Evolutionary conservation across 208 protist species (phyloP).

Genomic region (Leishmania gerbilli): DNA sequence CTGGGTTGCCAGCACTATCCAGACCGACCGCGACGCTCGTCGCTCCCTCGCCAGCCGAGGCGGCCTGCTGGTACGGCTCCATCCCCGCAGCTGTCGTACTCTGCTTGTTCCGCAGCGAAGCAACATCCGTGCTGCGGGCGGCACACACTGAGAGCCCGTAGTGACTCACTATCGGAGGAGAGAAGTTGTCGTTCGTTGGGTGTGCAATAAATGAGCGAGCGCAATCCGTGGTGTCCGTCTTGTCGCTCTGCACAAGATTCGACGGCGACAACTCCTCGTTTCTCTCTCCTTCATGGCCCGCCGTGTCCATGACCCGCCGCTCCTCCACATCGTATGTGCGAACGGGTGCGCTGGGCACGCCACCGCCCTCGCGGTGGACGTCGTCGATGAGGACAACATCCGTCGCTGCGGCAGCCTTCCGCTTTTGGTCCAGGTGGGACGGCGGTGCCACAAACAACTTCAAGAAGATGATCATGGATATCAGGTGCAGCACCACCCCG

Average conservation of each 20-base stretch:
- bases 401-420: conserved; percentile 1
- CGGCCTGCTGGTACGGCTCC: neutral
- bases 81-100: neutral
- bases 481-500: conserved; percentile 51
- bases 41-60: neutral
- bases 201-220: conserved; percentile 37
- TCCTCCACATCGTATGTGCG: conserved; percentile 33
- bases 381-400: neutral
- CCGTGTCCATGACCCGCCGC: conserved; percentile 25
- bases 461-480: conserved; percentile 55
- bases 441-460: conserved; percentile 51
- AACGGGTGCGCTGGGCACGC: neutral
- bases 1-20: conserved; percentile 5
- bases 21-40: neutral
- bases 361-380: neutral
- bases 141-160: conserved; percentile 52
- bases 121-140: conserved; percentile 19
- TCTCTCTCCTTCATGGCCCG: conserved; percentile 10
- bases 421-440: conserved; percentile 29
- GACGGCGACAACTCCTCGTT: conserved; percentile 26
- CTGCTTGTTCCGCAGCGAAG: neutral
- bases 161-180: conserved; percentile 9
- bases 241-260: conserved; percentile 16
- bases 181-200: conserved; percentile 6
- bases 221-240: conserved; percentile 38